Base-by-base conservation (phyloP, 2,329 filamentous ascomycete species). In the Phoma sp. region DNA sequence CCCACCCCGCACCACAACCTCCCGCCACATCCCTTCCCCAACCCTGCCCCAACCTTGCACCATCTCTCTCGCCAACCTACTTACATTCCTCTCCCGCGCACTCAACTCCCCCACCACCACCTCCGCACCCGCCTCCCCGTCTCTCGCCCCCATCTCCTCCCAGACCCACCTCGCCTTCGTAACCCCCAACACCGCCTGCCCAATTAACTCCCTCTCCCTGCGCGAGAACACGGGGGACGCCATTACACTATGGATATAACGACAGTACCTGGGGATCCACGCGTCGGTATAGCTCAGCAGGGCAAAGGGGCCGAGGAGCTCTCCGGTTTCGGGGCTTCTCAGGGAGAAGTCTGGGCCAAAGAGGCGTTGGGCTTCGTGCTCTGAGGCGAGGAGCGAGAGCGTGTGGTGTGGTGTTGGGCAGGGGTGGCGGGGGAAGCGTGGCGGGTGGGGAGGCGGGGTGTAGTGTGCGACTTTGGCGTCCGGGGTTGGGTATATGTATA, bases 331-430 rank as follows among this genome's bases (percentile, higher is more conserved):
- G 30, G 51, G 51, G n/a, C 27, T 39, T 7, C 45, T 39, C 4
- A 54, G 30, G 10, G 39, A 40, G 51, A 54, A 54, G 18, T n/a
- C n/a, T 5, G 30, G 11, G 39, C 51, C 51, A 35, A 54, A 54
- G 22, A 54, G 44, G 35, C 51, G 51, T 14, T 54, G 44, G 23
- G 51, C 51, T 23, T 39, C 24, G 23, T 47, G 37, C n/a, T 54
- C 33, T 2, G 39, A 37, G 33, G 25, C 33, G 22, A 54, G 40
- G 13, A 54, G 45, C 4, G 39, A 45, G 14, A 54, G 40, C 10
- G 46, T 54, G 36, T 54, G 37, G 36, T 54, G 45, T 5, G 40
- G 22, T 7, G 39, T 45, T 9, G 51, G 51, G 27, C 39, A 49
- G 4, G 51, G 51, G 24, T 49, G 47, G 8, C 45, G 45, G 0